Conservation (phyloP, 306 rosid genomes). For the Datisca glomerata region DNA sequence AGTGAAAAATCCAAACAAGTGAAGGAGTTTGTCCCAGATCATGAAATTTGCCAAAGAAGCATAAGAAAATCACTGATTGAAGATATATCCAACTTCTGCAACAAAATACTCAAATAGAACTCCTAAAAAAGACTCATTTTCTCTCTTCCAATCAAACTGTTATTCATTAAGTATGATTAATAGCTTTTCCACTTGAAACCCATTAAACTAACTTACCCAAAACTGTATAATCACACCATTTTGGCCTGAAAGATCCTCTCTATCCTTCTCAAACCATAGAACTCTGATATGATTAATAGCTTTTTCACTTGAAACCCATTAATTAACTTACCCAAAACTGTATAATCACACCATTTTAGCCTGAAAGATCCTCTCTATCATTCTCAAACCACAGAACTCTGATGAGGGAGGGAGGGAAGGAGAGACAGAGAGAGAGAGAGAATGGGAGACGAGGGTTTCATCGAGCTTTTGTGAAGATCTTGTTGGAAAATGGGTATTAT, state of each 20-base stretch:
- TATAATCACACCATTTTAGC: slow-evolving; percentile 2
- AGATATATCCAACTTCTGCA: slow-evolving; percentile 15
- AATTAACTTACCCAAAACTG: slow-evolving; percentile 4
- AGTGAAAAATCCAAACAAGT: neutral
- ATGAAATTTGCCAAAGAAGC: neutral
- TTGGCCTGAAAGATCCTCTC: neutral
- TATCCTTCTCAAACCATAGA: neutral
- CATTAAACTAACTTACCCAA: slow-evolving; percentile 7
- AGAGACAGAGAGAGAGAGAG: slow-evolving; percentile 2
- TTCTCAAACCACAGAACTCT: neutral
- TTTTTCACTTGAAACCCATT: slow-evolving; percentile 15
- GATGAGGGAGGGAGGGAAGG: neutral
- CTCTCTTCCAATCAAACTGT: slow-evolving; percentile 25
- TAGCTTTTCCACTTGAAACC: slow-evolving; percentile 20
- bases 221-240: slow-evolving; percentile 2
- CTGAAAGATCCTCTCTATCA: neutral
- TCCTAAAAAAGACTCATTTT: slow-evolving; percentile 11
- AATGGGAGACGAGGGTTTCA: too few relatives aligned
- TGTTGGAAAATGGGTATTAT: too few relatives aligned
- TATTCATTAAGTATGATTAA: slow-evolving; percentile 35
- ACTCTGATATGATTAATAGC: slow-evolving; percentile 27
- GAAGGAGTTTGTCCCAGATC: neutral
- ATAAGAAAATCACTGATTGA: neutral
- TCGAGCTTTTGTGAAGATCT: too few relatives aligned
- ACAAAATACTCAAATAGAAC: slow-evolving; percentile 24